Evolutionary conservation across 176 grass and related monocot genomes (phyloP).

Genomic region (Raddia distichophylla): DNA sequence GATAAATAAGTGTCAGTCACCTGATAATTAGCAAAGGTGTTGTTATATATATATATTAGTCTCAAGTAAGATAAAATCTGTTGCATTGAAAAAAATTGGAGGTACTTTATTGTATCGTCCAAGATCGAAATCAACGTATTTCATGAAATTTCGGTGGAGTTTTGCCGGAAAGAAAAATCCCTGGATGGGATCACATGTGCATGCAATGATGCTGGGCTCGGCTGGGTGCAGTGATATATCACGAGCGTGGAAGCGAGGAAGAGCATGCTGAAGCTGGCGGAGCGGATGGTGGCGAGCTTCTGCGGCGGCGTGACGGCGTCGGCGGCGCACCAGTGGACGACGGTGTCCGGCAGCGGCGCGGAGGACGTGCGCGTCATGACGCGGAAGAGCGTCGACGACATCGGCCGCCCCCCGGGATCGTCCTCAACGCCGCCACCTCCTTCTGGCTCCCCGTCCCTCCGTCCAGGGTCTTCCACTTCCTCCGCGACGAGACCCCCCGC

Average conservation of each 20-base stretch:
- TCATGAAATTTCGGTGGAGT: too few relatives aligned
- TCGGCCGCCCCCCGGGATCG: slow-evolving; percentile 86
- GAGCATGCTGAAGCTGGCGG: slow-evolving; percentile 95
- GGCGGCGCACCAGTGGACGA: slow-evolving; percentile 84
- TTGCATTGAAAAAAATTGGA: too few relatives aligned
- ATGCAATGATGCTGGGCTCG: background rate
- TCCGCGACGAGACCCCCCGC: slow-evolving; percentile 81
- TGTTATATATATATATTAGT: too few relatives aligned
- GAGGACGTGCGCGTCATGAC: slow-evolving; percentile 94
- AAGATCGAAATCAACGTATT: too few relatives aligned
- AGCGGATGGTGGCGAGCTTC: slow-evolving; percentile 96
- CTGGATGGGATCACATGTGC: background rate
- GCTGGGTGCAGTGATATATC: slow-evolving; percentile 63
- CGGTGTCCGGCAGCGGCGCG: slow-evolving; percentile 79
- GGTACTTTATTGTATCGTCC: too few relatives aligned
- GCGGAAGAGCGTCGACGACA: slow-evolving; percentile 86
- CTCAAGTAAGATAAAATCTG: too few relatives aligned
- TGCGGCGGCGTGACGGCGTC: slow-evolving; percentile 88
- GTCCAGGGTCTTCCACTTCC: slow-evolving; percentile 78
- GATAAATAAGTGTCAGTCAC: too few relatives aligned
- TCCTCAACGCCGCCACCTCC: slow-evolving; percentile 92
- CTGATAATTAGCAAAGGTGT: too few relatives aligned
- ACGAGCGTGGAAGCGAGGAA: slow-evolving; percentile 84
- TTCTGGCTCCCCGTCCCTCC: slow-evolving; percentile 88
- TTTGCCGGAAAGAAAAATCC: too few relatives aligned